These are phyloP conservation scores for Heliamphora exappendiculata DNA, from an alignment of 148 eudicot genomes.

Conservation along the genomic window DNA sequence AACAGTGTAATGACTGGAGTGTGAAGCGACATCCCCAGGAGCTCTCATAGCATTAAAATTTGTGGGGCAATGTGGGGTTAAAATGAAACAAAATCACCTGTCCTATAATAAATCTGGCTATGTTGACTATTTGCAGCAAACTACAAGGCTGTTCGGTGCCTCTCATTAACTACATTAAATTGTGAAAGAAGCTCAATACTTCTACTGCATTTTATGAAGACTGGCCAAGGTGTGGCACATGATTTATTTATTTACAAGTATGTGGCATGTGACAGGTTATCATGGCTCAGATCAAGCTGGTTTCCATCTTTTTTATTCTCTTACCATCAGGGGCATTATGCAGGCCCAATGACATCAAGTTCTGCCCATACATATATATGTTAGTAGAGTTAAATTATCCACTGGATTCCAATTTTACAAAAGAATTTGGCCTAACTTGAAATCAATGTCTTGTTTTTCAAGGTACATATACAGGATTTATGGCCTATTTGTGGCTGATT, in stretches of 20 bases:
- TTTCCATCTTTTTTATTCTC: neutral
- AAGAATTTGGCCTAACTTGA: neutral
- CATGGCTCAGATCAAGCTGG: too few species aligned
- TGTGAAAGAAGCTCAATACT: slow-evolving; percentile 79
- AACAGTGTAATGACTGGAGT: neutral
- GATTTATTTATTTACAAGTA: neutral
- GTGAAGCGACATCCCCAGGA: neutral
- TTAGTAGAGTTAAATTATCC: neutral
- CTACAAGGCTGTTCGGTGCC: slow-evolving; percentile 85
- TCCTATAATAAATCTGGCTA: neutral
- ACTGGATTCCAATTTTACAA: neutral
- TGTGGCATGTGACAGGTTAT: too few species aligned
- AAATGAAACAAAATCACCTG: neutral
- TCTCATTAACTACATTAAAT: slow-evolving; percentile 69
- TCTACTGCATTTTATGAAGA: slow-evolving; percentile 66
- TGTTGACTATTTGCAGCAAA: slow-evolving; percentile 54
- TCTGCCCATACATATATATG: neutral
- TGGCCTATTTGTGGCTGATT: neutral
- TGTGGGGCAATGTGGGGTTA: neutral
- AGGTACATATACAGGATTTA: neutral
- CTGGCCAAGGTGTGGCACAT: slow-evolving; percentile 63
- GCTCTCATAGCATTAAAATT: neutral
- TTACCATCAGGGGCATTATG: neutral
- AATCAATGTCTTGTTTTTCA: neutral
- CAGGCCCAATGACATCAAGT: neutral